Percentiles rank a stretch among this genome's conserved stretches.
phyloP scores from a whole-genome alignment of 495 filamentous ascomycete genomes.

The Podospora pseudocomata region DNA sequence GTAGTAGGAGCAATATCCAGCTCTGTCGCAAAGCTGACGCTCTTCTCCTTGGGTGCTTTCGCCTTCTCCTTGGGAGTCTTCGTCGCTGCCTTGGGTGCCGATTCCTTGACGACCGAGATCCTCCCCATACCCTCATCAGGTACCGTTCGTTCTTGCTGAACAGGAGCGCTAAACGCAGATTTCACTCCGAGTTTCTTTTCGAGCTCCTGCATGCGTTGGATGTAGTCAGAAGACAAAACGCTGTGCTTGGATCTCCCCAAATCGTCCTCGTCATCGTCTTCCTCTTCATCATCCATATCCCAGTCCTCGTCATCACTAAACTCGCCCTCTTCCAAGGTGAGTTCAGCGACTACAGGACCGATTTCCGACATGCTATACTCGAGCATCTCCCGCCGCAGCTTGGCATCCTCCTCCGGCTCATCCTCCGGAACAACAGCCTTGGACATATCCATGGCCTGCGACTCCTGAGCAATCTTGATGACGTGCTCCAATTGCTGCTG shows the following conservation, averaged over 20 bases:
- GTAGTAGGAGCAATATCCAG: conserved; percentile 62
- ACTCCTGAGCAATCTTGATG: conserved; percentile 44
- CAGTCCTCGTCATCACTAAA: conserved; percentile 56
- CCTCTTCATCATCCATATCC: conserved; percentile 44
- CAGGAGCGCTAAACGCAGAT: conserved; percentile 31
- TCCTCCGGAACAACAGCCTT: conserved; percentile 50
- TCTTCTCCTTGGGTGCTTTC: conserved; percentile 50
- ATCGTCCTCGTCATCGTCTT: conserved; percentile 59
- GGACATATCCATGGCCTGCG: conserved; percentile 39
- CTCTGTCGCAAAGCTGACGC: conserved; percentile 68
- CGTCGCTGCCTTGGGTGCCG: background rate
- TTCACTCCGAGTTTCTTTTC: conserved; percentile 63
- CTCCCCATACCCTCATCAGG: conserved; percentile 24
- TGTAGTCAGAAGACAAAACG: conserved; percentile 67
- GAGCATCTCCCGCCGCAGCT: conserved; percentile 87
- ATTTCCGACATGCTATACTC: conserved; percentile 80
- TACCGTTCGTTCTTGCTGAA: conserved; percentile 13
- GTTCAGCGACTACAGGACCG: conserved; percentile 86
- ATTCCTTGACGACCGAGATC: conserved; percentile 20
- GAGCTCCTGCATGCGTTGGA: conserved; percentile 77
- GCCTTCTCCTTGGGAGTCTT: background rate
- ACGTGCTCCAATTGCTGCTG: conserved; percentile 47
- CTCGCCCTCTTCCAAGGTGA: conserved; percentile 73
- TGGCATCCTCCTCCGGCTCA: conserved; percentile 75
- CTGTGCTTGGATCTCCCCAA: conserved; percentile 63